phyloP scores from a whole-genome alignment of 305 asterid species.

The Andrographis paniculata region DNA sequence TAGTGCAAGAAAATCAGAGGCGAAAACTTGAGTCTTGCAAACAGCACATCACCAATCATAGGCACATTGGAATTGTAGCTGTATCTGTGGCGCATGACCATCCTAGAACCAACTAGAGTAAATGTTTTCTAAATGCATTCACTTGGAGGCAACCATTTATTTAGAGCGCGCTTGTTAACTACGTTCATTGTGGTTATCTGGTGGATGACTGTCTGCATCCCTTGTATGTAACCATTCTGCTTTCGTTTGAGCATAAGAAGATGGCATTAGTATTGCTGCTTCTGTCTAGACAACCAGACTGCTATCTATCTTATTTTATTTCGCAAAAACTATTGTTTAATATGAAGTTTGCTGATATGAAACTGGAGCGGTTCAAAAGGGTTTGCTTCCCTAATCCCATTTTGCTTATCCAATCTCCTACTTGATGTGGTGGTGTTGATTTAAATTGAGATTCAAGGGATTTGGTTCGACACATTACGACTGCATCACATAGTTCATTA shows the following conservation, averaged over 20 bases:
- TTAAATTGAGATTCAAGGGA: neutral
- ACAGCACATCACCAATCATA: neutral
- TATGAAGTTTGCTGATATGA: conserved; percentile 3
- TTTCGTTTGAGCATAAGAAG: no score
- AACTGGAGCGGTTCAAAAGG: neutral
- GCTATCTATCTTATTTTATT: no score
- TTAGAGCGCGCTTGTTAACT: no score
- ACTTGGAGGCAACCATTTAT: neutral
- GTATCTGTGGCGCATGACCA: neutral
- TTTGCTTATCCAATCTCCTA: neutral
- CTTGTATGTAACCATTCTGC: no score
- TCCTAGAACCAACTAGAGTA: neutral
- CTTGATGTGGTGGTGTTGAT: no score
- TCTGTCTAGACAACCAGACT: no score
- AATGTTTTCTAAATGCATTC: neutral
- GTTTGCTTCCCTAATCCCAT: neutral
- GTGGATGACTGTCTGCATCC: no score
- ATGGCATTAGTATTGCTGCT: no score
- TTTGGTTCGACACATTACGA: no score
- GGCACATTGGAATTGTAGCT: neutral
- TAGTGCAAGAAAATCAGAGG: neutral
- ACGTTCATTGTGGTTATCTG: no score
- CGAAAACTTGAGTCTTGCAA: neutral
- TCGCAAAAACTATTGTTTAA: no score
- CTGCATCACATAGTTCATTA: no score